Percentiles rank a stretch among this genome's conserved stretches.
These are phyloP conservation scores for Acacia confusa DNA, from an alignment of 306 rosid genomes.

Conservation along the genomic window DNA sequence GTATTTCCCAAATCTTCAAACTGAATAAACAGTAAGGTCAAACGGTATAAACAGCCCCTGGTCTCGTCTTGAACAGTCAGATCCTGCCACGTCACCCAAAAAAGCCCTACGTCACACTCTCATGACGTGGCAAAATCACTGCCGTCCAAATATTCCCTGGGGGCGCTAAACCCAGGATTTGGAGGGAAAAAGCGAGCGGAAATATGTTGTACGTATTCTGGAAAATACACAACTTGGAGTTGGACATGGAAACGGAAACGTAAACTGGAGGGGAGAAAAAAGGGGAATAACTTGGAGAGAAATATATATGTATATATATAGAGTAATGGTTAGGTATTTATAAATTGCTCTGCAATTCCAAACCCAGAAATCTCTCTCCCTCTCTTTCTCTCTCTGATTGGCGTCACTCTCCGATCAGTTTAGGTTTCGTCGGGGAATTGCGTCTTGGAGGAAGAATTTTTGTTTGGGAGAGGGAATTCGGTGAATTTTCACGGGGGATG, in stretches of 20 bases:
- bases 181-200: constrained; percentile 52
- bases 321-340: constrained; percentile 29
- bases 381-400: not conserved
- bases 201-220: not conserved
- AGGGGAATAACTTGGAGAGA: not conserved
- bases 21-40: not conserved
- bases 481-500: constrained; percentile 26
- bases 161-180: constrained; percentile 29
- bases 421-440: constrained; percentile 35
- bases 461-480: constrained; percentile 21
- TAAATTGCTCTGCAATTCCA: constrained; percentile 29
- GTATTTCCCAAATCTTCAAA: constrained; percentile 20
- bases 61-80: not conserved
- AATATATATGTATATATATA: not conserved
- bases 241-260: not conserved
- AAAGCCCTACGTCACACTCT: not conserved
- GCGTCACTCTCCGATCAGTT: constrained; percentile 30
- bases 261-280: not conserved
- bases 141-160: constrained; percentile 19
- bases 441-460: constrained; percentile 1
- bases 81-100: constrained; percentile 48
- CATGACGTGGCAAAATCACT: constrained; percentile 36
- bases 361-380: not conserved
- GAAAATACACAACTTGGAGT: not conserved
- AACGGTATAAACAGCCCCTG: constrained; percentile 43